A percentile compares a stretch with the other conserved stretches of the same genome.
Conservation (phyloP, 805 yeast species). For the Kurtzmaniella fragi region DNA sequence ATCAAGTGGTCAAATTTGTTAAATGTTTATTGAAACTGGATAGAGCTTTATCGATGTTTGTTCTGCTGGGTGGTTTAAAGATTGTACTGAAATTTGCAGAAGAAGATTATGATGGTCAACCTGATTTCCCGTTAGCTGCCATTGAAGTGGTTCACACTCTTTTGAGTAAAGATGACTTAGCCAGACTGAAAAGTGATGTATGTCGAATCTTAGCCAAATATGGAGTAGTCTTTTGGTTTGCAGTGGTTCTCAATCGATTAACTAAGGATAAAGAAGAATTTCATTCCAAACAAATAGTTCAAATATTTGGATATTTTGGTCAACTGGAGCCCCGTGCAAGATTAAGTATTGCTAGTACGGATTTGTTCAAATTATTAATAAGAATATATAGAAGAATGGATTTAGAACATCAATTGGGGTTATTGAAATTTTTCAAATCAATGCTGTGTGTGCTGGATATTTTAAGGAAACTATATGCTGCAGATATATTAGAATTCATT, state of each 20-base stretch:
- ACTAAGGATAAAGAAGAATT: conserved; percentile 6
- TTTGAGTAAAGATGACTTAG: conserved; percentile 25
- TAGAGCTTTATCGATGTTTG: conserved; percentile 32
- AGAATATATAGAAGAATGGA: conserved; percentile 30
- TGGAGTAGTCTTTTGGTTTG: conserved; percentile 41
- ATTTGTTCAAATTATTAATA: conserved; percentile 37
- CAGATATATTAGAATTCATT: conserved; percentile 42
- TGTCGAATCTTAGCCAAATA: conserved; percentile 38
- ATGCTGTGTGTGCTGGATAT: conserved; percentile 34
- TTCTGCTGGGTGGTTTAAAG: conserved; percentile 43
- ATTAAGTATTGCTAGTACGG: conserved; percentile 30
- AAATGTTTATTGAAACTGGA: conserved; percentile 28
- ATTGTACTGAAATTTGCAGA: conserved; percentile 42
- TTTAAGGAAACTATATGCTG: conserved; percentile 25
- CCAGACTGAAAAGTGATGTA: conserved; percentile 37
- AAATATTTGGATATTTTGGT: conserved; percentile 37
- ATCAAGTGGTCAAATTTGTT: conserved; percentile 34
- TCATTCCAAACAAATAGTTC: conserved; percentile 26
- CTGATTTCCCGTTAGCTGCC: conserved; percentile 32
- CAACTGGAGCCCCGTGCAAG: conserved; percentile 44
- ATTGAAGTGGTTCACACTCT: conserved; percentile 32
- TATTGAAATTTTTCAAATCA: conserved; percentile 43
- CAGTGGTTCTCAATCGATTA: conserved; percentile 31
- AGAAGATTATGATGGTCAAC: conserved; percentile 37
- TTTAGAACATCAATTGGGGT: conserved; percentile 26